phyloP scores from a whole-genome alignment of 2,329 filamentous ascomycete genomes.

The Sporothrix brasiliensis region DNA sequence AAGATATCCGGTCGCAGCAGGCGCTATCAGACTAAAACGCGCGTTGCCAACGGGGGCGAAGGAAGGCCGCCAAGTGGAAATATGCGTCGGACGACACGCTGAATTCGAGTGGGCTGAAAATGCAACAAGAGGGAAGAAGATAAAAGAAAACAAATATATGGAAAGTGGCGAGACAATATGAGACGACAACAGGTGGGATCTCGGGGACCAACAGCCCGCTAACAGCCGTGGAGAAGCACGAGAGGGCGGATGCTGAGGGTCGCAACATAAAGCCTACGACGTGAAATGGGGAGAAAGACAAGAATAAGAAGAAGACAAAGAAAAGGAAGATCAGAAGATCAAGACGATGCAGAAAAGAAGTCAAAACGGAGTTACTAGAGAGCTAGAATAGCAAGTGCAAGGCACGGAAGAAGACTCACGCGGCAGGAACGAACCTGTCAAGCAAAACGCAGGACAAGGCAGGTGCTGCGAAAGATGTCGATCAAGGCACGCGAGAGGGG shows the following conservation, averaged over 20 bases:
- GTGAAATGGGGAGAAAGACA: neutral
- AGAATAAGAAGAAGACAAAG: neutral
- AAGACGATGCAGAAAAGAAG: neutral
- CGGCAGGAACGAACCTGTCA: slow-evolving; percentile 19
- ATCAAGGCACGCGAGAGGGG: slow-evolving; percentile 26
- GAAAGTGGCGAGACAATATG: neutral
- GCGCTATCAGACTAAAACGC: slow-evolving; percentile 21
- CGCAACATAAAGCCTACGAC: neutral
- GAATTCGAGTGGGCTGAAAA: neutral
- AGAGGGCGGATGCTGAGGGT: slow-evolving; percentile 1
- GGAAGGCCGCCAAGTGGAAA: slow-evolving; percentile 7
- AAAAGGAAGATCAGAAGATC: neutral
- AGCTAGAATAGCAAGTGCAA: slow-evolving; percentile 1
- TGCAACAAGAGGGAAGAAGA: neutral
- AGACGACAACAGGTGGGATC: neutral
- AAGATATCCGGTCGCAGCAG: slow-evolving; percentile 13
- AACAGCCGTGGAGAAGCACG: slow-evolving; percentile 18
- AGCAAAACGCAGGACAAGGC: slow-evolving; percentile 22
- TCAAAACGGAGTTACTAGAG: neutral
- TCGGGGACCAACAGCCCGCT: slow-evolving; percentile 18
- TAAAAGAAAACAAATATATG: neutral
- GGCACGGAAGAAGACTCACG: neutral
- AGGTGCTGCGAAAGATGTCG: slow-evolving; percentile 1
- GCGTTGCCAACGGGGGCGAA: slow-evolving; percentile 10
- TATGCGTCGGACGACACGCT: neutral